Percentiles rank a stretch among this genome's conserved stretches.
Evolutionary conservation across 768 basidiomycete genomes (phyloP).

Genomic region (Boletus pseudo-olivaceus): DNA sequence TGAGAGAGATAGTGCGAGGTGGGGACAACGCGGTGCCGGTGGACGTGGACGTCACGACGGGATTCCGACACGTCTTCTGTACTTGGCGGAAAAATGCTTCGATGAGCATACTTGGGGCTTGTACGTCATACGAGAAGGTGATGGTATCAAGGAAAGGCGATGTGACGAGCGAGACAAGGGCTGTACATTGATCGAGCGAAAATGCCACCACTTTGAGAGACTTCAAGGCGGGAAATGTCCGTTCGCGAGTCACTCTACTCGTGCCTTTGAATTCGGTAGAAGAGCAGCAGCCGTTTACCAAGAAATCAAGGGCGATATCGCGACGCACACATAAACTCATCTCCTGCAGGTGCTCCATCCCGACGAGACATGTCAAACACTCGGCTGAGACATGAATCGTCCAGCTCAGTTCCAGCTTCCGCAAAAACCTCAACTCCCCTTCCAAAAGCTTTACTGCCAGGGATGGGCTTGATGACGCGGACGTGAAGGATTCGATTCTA

Average conservation of each 20-base stretch:
- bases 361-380: constrained; percentile 19
- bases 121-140: constrained; percentile 26
- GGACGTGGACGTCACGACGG: neutral
- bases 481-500: constrained; percentile 21
- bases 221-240: constrained; percentile 22
- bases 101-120: constrained; percentile 20
- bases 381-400: constrained; percentile 22
- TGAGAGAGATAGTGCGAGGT: constrained; percentile 17
- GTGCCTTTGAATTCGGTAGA: neutral
- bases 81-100: constrained; percentile 25
- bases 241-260: neutral
- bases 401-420: constrained; percentile 23
- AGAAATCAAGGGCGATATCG: constrained; percentile 16
- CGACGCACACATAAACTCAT: constrained; percentile 18
- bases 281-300: constrained; percentile 11
- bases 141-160: constrained; percentile 23
- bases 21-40: neutral
- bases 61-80: constrained; percentile 12
- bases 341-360: constrained; percentile 24
- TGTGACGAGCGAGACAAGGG: constrained; percentile 21
- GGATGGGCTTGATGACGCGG: constrained; percentile 6
- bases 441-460: constrained; percentile 16
- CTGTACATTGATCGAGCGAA: constrained; percentile 28
- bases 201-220: constrained; percentile 23
- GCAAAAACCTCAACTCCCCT: constrained; percentile 19